phyloP scores from a whole-genome alignment of 176 grass and related monocot species.

The Panicum miliaceum region DNA sequence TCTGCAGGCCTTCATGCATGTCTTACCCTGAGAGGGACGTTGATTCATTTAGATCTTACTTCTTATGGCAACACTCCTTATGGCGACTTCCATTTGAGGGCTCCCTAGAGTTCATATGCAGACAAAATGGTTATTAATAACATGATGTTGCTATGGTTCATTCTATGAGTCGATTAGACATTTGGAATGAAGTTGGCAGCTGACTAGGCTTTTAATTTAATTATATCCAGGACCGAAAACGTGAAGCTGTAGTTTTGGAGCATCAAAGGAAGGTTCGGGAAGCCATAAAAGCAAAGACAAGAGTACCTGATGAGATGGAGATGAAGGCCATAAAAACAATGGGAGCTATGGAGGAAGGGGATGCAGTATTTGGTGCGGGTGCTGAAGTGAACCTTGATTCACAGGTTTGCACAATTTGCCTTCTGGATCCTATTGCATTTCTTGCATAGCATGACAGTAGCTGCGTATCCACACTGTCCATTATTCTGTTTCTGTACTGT shows the following conservation, averaged over 20 bases:
- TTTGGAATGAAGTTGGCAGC: slow-evolving; percentile 27
- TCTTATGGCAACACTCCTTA: slow-evolving; percentile 10
- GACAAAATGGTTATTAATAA: neutral
- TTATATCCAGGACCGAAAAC: slow-evolving; percentile 69
- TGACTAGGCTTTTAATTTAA: slow-evolving; percentile 18
- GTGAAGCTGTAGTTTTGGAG: slow-evolving; percentile 80
- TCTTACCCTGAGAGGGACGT: neutral
- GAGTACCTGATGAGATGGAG: slow-evolving; percentile 79
- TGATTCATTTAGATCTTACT: slow-evolving; percentile 12
- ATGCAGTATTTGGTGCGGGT: slow-evolving; percentile 79
- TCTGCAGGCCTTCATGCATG: slow-evolving; percentile 1
- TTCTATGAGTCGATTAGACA: slow-evolving; percentile 22
- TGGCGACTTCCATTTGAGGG: neutral
- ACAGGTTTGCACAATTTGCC: slow-evolving; percentile 59
- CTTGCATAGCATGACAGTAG: neutral
- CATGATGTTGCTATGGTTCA: slow-evolving; percentile 3
- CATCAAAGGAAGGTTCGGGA: slow-evolving; percentile 84
- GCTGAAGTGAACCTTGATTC: slow-evolving; percentile 96
- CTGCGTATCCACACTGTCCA: neutral
- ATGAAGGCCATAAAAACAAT: slow-evolving; percentile 92
- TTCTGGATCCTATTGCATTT: slow-evolving; percentile 17
- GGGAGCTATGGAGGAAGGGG: slow-evolving; percentile 98
- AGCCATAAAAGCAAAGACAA: slow-evolving; percentile 62
- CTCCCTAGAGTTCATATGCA: neutral
- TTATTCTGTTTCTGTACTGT: neutral